Evolutionary conservation across 2,329 filamentous ascomycete genomes (phyloP), one percentile per base, ranked within the genome.

Genomic region (Phialocephala sp.): DNA sequence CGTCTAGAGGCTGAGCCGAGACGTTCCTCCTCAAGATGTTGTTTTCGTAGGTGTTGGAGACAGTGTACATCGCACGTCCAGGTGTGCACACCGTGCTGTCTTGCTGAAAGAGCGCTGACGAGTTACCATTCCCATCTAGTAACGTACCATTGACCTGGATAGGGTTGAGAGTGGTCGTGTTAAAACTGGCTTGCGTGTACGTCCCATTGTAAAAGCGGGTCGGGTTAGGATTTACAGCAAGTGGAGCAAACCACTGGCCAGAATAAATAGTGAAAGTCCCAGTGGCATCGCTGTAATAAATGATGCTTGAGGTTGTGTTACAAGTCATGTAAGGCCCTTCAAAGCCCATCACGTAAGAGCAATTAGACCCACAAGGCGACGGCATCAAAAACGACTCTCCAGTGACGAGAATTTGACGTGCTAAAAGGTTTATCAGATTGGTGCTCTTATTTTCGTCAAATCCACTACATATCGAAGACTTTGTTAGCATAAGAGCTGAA

Each of bases 351-450:
- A 35, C 37, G 27, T 70, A 73, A 1, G 66, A 67, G 59, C 71
- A 71, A 15, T 73, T 72, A 0, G 32, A 43, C 15, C 69, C 68
- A 35, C 72, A 73, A 1, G 67, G 68, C 3, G 69, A 72, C 4
- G 37, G 50, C 18, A 69, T 54, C 11, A 55, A 11, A 27, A 71
- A 54, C 0, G 65, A 20, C 35, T 71, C 57, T 57, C 68, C 72
- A 15, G 56, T 37, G 9, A 70, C 37, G 5, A 72, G 61, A 8
- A 72, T 65, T 55, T 68, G 65, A n/a, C 45, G 54, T 5, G 67
- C 65, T 14, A 72, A 22, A 2, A 69, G 65, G 37, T 20, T 35
- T 12, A 72, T 35, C 1, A 72, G 59, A 63, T 67, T 64, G 18
- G 37, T 27, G 45, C 65, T 22, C 43, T 67, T 66, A 37, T 2